Evolutionary conservation across 2,329 filamentous ascomycete genomes (phyloP).

Genomic region (Ophiostoma piceae): DNA sequence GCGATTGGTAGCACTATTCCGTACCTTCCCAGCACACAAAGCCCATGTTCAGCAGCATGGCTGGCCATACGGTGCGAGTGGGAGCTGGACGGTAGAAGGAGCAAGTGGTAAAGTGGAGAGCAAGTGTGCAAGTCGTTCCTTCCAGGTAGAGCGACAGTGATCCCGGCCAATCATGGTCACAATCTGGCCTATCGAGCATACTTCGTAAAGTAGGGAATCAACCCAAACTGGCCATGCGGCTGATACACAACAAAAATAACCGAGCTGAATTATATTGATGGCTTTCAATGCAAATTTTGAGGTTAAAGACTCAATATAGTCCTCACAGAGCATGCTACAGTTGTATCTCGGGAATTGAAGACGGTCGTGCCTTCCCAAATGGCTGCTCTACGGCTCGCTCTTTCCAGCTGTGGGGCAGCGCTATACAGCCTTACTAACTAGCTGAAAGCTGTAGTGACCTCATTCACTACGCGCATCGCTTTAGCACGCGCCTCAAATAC

Average conservation of each 20-base stretch:
- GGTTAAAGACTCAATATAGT: not conserved
- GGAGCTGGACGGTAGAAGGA: not conserved
- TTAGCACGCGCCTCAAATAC: not conserved
- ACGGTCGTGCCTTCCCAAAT: not conserved
- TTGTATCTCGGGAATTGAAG: too few relatives aligned
- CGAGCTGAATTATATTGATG: too few relatives aligned
- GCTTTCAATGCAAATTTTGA: too few relatives aligned
- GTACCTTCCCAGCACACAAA: not conserved
- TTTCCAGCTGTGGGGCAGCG: not conserved
- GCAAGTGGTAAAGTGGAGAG: not conserved
- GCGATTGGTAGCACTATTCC: not conserved
- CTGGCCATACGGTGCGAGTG: conserved; percentile 1
- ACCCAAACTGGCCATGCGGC: not conserved
- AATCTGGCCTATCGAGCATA: not conserved
- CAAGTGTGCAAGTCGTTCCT: not conserved
- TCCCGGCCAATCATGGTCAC: not conserved
- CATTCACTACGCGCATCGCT: conserved; percentile 1
- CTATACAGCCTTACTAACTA: conserved; percentile 4
- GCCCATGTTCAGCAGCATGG: not conserved
- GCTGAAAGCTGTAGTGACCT: conserved; percentile 11
- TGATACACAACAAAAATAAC: not conserved
- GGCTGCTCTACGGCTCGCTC: not conserved
- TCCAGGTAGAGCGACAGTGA: not conserved
- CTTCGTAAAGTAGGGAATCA: not conserved
- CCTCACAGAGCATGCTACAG: too few relatives aligned